A percentile compares a stretch with the other conserved stretches of the same genome.
These are phyloP conservation scores for Hymenoscyphus fraxineus DNA, from an alignment of 2,329 filamentous ascomycete species.

Conservation along the genomic window DNA sequence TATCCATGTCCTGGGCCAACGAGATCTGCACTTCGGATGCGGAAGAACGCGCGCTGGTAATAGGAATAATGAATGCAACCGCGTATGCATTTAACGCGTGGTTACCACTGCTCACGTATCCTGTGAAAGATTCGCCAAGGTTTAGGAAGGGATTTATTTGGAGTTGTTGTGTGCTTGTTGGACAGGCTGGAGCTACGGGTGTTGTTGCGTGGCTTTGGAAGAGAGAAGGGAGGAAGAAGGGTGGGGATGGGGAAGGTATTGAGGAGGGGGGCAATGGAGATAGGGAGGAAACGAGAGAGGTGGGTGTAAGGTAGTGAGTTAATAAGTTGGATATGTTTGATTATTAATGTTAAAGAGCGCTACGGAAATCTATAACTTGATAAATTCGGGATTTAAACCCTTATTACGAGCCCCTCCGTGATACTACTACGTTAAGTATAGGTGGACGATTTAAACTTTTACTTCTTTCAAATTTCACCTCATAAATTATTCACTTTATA, in stretches of 20 bases:
- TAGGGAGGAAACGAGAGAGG: background rate
- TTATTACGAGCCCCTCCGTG: too few relatives aligned
- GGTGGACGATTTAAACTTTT: too few relatives aligned
- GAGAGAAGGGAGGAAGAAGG: constrained; percentile 6
- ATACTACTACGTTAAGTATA: too few relatives aligned
- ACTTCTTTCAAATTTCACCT: too few relatives aligned
- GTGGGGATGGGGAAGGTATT: background rate
- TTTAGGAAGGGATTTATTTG: constrained; percentile 39
- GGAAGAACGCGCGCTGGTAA: constrained; percentile 47
- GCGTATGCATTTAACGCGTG: constrained; percentile 44
- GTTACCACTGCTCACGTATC: constrained; percentile 38
- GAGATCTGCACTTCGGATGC: constrained; percentile 44
- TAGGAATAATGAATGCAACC: constrained; percentile 46
- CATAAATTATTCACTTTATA: too few relatives aligned
- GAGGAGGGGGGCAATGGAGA: background rate
- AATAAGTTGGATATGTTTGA: too few relatives aligned
- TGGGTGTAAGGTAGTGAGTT: background rate
- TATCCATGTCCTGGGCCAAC: constrained; percentile 48
- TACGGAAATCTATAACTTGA: too few relatives aligned
- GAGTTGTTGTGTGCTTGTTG: constrained; percentile 2
- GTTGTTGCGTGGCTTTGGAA: constrained; percentile 9
- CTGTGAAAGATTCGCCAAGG: constrained; percentile 36
- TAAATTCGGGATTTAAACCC: too few relatives aligned
- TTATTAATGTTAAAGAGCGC: too few relatives aligned
- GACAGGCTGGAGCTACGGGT: background rate